Evolutionary conservation across 768 basidiomycete species (phyloP), one percentile per base, ranked within the genome.

Genomic region (Agrocybe chaxingu): DNA sequence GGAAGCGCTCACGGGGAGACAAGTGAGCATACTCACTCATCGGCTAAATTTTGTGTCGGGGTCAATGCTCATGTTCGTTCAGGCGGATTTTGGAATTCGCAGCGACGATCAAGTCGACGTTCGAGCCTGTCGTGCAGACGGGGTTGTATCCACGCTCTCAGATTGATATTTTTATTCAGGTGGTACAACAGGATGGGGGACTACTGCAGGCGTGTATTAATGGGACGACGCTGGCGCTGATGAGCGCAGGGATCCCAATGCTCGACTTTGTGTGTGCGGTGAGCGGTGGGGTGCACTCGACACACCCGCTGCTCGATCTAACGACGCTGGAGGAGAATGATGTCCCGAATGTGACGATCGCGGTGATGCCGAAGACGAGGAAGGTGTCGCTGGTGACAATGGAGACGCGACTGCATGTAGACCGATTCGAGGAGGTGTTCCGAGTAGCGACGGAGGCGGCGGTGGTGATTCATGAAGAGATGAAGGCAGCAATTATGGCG

Each of bases 331-430:
- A 99, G 71, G 97, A 98, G 70, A 85, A 82, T 58, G 93, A 94
- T 56, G 73, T 94, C 5, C 97, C 97, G 1, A 80, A 89, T 60
- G 69, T 96, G 16, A 93, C 92, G 2, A 84, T 98, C 36, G 97
- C 93, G 0, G 77, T 90, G 29, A 85, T 98, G 78, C 94, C 97
- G 6, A 84, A 84, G 57, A 83, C 87, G n/a, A 80, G 82, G 4
- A 88, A 86, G 53, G 83, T 97, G 40, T 92, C 90, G 11, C 76
- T 98, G 33, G 87, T 93, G 54, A 87, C 86, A 45, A 89, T 98
- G 84, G 97, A 98, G 68, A 95, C 93, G 11, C 75, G 95, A n/a
- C 67, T 99, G 51, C 92, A 92, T 60, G 85, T 94, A 8, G 93
- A 94, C 59, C 77, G 92, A 47, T 97, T 98, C 57, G 89, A 89